Evolutionary conservation across 495 filamentous ascomycete species (phyloP).

Genomic region (Polyplosphaeria fusca): DNA sequence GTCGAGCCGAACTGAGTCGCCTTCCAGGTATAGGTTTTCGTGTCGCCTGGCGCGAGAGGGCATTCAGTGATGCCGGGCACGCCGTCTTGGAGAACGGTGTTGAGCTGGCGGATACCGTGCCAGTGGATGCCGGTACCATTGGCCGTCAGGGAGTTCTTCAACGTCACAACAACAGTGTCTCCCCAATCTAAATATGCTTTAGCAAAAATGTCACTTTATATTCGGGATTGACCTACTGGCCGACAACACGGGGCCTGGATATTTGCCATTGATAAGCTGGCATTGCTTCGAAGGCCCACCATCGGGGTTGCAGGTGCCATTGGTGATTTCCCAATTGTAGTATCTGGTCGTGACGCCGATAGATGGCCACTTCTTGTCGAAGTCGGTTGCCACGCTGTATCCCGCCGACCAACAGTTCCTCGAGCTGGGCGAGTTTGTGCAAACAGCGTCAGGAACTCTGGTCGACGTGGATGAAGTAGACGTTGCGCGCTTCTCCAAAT

Average conservation of each 20-base stretch:
- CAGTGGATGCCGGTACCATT: conserved; percentile 43
- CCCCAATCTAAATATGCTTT: conserved; percentile 36
- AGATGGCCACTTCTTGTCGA: conserved; percentile 36
- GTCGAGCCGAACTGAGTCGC: conserved; percentile 40
- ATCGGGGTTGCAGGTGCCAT: conserved; percentile 35
- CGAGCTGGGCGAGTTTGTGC: conserved; percentile 30
- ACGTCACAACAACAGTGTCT: conserved; percentile 37
- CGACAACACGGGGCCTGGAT: conserved; percentile 37
- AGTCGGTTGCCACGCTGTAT: conserved; percentile 34
- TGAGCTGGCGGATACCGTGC: conserved; percentile 41
- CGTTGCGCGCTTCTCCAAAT: conserved; percentile 6
- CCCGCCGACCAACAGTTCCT: conserved; percentile 34
- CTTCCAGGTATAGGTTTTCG: conserved; percentile 39
- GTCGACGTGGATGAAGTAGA: conserved; percentile 17
- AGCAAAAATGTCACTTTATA: not conserved
- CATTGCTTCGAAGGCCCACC: conserved; percentile 23
- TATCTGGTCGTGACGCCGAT: conserved; percentile 32
- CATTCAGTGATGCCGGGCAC: conserved; percentile 43
- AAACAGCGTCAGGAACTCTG: conserved; percentile 28
- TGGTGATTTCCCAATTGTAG: conserved; percentile 31
- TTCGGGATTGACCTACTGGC: conserved; percentile 27
- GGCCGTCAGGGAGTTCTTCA: conserved; percentile 35
- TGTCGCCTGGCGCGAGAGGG: conserved; percentile 40
- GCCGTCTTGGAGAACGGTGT: conserved; percentile 35
- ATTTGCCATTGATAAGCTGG: conserved; percentile 39